Evolutionary conservation across 2,329 filamentous ascomycete species (phyloP).

Genomic region (Xylaria sp.): DNA sequence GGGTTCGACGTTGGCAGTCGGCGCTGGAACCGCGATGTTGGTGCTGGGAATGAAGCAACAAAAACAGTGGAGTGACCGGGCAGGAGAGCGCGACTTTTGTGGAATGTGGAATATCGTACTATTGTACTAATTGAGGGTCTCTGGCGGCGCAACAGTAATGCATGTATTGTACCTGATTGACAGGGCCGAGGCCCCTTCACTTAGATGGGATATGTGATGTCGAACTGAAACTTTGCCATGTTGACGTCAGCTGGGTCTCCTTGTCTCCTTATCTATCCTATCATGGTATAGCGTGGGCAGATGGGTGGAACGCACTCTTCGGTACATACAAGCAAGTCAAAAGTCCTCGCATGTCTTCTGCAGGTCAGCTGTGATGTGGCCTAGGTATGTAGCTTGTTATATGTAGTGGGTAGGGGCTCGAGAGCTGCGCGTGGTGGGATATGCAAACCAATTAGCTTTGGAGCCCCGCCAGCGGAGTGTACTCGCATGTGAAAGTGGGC

Average conservation of each 20-base stretch:
- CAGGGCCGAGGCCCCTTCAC: constrained; percentile 10
- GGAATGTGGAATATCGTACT: background rate
- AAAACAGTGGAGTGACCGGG: background rate
- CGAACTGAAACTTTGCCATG: constrained; percentile 16
- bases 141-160: background rate
- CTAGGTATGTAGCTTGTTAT: too few species aligned
- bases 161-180: constrained; percentile 24
- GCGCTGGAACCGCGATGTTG: background rate
- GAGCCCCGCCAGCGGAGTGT: background rate
- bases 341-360: too few species aligned
- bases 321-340: too few species aligned
- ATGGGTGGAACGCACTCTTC: too few species aligned
- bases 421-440: background rate
- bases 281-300: constrained; percentile 12
- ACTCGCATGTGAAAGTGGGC: constrained; percentile 40
- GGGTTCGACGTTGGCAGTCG: background rate
- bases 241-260: constrained; percentile 28
- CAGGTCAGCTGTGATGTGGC: too few species aligned
- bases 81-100: background rate
- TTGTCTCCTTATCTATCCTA: background rate
- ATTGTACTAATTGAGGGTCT: background rate
- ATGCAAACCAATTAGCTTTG: background rate
- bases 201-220: constrained; percentile 1
- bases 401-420: too few species aligned
- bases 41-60: background rate